Evolutionary conservation across 805 yeast genomes (phyloP).

Genomic region (Scheffersomyces stipitis): DNA sequence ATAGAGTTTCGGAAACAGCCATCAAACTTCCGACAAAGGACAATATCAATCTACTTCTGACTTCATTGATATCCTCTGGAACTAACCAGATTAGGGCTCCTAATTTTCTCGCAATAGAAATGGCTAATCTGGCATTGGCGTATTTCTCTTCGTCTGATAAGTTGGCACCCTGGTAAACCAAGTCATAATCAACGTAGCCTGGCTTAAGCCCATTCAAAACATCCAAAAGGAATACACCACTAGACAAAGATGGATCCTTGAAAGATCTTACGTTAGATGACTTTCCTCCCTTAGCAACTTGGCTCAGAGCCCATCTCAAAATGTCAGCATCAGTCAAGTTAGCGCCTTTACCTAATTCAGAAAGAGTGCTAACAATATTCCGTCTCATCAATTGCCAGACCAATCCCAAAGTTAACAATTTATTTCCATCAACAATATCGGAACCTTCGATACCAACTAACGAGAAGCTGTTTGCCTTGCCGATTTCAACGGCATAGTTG

Average conservation of each 20-base stretch:
- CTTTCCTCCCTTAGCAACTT: conserved; percentile 84
- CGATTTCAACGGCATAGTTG: conserved; percentile 97
- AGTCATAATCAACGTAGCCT: conserved; percentile 94
- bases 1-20: conserved; percentile 34
- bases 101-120: conserved; percentile 95
- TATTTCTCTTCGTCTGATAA: conserved; percentile 73
- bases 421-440: conserved; percentile 92
- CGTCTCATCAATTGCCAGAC: conserved; percentile 99
- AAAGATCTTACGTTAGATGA: conserved; percentile 72
- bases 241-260: conserved; percentile 74
- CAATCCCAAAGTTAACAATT: conserved; percentile 82
- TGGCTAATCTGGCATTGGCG: conserved; percentile 95
- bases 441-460: conserved; percentile 98
- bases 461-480: conserved; percentile 89
- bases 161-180: conserved; percentile 75
- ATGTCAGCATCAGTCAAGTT: conserved; percentile 77
- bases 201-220: conserved; percentile 92
- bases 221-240: conserved; percentile 82
- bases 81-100: conserved; percentile 98
- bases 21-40: conserved; percentile 95
- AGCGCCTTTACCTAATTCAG: conserved; percentile 59
- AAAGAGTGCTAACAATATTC: conserved; percentile 83
- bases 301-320: conserved; percentile 89
- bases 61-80: conserved; percentile 99
- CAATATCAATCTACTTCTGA: conserved; percentile 86